Evolutionary conservation across 352 stramenopile species (phyloP).

Genomic region (Peronospora destructor): DNA sequence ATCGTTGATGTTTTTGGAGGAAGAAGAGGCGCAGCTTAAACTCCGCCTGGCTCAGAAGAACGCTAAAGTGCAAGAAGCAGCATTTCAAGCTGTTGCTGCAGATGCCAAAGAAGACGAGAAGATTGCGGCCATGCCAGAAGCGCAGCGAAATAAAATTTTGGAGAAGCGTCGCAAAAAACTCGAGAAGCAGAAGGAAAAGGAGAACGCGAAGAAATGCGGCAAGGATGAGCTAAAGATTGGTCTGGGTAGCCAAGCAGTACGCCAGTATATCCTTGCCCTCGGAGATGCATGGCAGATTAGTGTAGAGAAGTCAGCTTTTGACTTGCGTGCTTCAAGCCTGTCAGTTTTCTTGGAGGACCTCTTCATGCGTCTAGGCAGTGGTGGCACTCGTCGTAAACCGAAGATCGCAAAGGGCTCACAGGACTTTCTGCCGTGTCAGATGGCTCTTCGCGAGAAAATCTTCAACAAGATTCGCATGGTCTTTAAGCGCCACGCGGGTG

Average conservation of each 20-base stretch:
- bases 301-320: slow-evolving; percentile 42
- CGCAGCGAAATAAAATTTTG: slow-evolving; percentile 66
- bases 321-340: slow-evolving; percentile 40
- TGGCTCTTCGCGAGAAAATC: slow-evolving; percentile 94
- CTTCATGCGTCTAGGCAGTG: slow-evolving; percentile 55
- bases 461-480: slow-evolving; percentile 96
- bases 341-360: slow-evolving; percentile 58
- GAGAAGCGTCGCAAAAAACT: slow-evolving; percentile 81
- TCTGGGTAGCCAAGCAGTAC: slow-evolving; percentile 54
- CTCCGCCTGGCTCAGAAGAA: slow-evolving; percentile 46
- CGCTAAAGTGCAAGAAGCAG: slow-evolving; percentile 55
- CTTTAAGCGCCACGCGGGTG: slow-evolving; percentile 96
- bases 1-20: slow-evolving; percentile 48
- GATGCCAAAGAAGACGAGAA: slow-evolving; percentile 80
- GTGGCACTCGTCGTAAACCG: slow-evolving; percentile 69
- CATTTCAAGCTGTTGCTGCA: slow-evolving; percentile 60
- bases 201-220: slow-evolving; percentile 52
- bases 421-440: slow-evolving; percentile 95
- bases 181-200: slow-evolving; percentile 79
- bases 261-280: slow-evolving; percentile 35
- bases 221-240: slow-evolving; percentile 70
- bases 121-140: slow-evolving; percentile 66
- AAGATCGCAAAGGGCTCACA: slow-evolving; percentile 90
- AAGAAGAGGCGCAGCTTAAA: slow-evolving; percentile 57
- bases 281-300: slow-evolving; percentile 27